Conservation (phyloP, 371 early-diverging fungal genomes). For the Rhizopus stolonifer region DNA sequence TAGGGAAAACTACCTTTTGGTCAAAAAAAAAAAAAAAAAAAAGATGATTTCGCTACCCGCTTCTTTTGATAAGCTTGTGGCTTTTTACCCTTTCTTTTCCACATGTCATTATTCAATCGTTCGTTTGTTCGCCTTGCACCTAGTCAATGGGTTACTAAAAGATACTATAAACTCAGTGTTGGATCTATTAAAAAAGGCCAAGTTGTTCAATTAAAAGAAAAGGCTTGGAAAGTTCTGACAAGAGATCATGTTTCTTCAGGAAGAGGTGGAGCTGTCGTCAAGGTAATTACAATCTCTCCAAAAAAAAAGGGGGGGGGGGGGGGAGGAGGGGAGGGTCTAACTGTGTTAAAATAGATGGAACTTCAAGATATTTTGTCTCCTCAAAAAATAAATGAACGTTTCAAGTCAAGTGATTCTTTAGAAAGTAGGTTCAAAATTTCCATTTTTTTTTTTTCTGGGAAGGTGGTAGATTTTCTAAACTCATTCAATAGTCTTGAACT, state of each 20-base stretch:
- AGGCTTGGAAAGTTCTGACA: slow-evolving; percentile 43
- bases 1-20: too few relatives aligned
- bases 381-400: slow-evolving; percentile 61
- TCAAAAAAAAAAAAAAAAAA: neutral
- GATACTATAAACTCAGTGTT: slow-evolving; percentile 46
- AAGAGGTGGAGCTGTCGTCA: slow-evolving; percentile 54
- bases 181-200: slow-evolving; percentile 49
- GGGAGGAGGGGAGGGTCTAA: too few relatives aligned
- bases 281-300: slow-evolving; percentile 22
- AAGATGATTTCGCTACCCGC: neutral
- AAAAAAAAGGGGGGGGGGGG: too few relatives aligned
- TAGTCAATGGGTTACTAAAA: slow-evolving; percentile 2
- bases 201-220: slow-evolving; percentile 45
- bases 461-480: too few relatives aligned
- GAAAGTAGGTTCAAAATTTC: slow-evolving; percentile 44
- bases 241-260: slow-evolving; percentile 48
- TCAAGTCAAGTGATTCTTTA: slow-evolving; percentile 59
- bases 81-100: neutral
- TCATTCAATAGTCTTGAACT: slow-evolving; percentile 58
- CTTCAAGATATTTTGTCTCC: slow-evolving; percentile 56
- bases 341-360: slow-evolving; percentile 71
- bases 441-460: neutral
- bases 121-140: slow-evolving; percentile 4
- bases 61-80: neutral
- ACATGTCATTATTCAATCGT: slow-evolving; percentile 1